phyloP scores from a whole-genome alignment of 768 basidiomycete genomes.

The Candolleomyces eurysporus region DNA sequence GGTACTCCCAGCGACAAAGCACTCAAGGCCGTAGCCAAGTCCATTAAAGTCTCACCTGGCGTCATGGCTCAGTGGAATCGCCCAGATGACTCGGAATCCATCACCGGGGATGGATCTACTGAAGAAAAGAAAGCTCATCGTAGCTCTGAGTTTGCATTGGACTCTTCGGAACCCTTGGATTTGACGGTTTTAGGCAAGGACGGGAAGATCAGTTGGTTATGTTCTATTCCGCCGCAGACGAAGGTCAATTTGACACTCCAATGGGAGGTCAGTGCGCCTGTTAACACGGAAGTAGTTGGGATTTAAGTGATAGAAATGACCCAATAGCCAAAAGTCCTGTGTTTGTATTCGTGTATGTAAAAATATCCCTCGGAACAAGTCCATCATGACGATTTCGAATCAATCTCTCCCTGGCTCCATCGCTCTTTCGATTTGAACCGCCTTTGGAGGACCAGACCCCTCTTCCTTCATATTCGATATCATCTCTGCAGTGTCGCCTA shows the following conservation, averaged over 20 bases:
- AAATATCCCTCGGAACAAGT: too few species aligned
- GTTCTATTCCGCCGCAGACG: constrained; percentile 25
- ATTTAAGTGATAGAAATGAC: background rate
- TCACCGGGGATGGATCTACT: too few species aligned
- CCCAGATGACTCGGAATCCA: background rate
- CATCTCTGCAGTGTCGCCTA: too few species aligned
- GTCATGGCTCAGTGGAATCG: constrained; percentile 30
- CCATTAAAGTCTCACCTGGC: constrained; percentile 21
- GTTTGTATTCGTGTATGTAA: background rate
- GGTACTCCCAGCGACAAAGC: background rate
- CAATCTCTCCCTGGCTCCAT: too few species aligned
- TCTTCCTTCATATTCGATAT: too few species aligned
- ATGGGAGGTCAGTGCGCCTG: constrained; percentile 32
- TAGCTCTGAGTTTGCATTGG: background rate
- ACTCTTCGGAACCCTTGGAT: constrained; percentile 5
- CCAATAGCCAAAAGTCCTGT: background rate
- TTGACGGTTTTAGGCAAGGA: constrained; percentile 28
- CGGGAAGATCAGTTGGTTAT: constrained; percentile 30
- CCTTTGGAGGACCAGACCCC: too few species aligned
- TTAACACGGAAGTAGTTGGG: background rate
- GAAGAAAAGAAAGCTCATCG: background rate
- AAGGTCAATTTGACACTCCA: constrained; percentile 29
- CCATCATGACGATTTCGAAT: too few species aligned
- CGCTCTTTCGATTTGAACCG: too few species aligned
- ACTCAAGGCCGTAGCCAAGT: background rate